Evolutionary conservation across 169 alveolate genomes (phyloP).

Genomic region (Theileria annulata): DNA sequence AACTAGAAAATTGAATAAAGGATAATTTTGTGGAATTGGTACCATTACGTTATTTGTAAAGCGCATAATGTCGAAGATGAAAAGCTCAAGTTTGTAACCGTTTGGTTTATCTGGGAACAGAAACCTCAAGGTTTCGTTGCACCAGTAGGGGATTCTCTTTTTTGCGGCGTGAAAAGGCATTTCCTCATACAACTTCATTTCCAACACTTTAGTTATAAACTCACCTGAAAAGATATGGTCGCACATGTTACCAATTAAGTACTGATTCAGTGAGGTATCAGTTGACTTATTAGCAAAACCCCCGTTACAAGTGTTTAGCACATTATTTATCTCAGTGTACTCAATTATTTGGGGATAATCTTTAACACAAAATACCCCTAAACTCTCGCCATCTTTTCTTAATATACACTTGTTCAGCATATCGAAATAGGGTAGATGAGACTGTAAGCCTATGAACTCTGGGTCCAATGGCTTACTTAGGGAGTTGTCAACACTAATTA

Average conservation of each 20-base stretch:
- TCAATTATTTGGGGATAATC: conserved; percentile 41
- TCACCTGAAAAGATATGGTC: conserved; percentile 71
- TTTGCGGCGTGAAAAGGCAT: conserved; percentile 69
- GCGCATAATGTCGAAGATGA: conserved; percentile 71
- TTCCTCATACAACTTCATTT: conserved; percentile 41
- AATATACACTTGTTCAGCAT: conserved; percentile 54
- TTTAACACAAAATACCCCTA: conserved; percentile 55
- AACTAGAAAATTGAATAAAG: not conserved
- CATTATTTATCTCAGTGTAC: conserved; percentile 54
- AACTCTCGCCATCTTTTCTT: conserved; percentile 29
- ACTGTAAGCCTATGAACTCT: conserved; percentile 30
- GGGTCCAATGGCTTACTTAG: conserved; percentile 65
- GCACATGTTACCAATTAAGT: conserved; percentile 68
- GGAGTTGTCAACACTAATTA: conserved; percentile 52
- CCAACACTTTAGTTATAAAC: conserved; percentile 60
- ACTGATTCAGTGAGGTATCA: conserved; percentile 21
- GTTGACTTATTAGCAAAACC: not conserved
- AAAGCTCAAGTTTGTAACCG: conserved; percentile 72
- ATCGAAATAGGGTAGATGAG: conserved; percentile 41
- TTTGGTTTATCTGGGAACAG: conserved; percentile 29
- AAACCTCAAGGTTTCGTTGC: not conserved
- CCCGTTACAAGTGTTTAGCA: not conserved
- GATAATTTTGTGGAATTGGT: not conserved
- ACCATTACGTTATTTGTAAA: conserved; percentile 58
- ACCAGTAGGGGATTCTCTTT: conserved; percentile 22